Base-by-base conservation (phyloP, 1,139 yeast genomes). In the Yamadazyma aaseri region DNA sequence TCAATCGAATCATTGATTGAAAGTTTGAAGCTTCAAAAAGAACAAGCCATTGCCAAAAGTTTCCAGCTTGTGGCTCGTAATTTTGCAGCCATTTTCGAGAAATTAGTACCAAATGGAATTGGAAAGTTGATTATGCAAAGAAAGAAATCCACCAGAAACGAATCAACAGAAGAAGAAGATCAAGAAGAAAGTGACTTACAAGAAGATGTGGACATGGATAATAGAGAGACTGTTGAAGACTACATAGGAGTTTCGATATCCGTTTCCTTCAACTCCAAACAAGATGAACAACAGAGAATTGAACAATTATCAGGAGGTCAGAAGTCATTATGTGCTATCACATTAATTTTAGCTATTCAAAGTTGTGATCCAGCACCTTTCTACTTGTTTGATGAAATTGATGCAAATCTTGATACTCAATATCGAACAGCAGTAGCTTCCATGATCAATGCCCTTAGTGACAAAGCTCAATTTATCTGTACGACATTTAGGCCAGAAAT, bases 271-370 rank as follows among this genome's bases (percentile, higher is more conserved):
- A 92, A 89, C 53, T 83, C 95, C 11, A 84, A 81, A 48, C 74
- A 74, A 28, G 86, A 89, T 55, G 97, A 89, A 49, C 96, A 86
- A 55, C 87, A 85, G 46, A 72, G 86, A 44, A 84, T 90, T 35
- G 96, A 89, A 56, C 97, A 90, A 53, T 68, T 92, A 20, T 86
- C 96, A 0, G 98, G 98, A 26, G 98, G 98, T 5, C 98, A 92
- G 53, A 92, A 92, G 55, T 86, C 97, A 0, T 65, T 92, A 13
- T 90, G 97, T 68, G 97, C 98, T 2, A 79, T 92, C 47, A 90
- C 97, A 0, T 72, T 92, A 33, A 90, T 92, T 44, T 72, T 92
- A 41, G 97, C 98, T 3, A 87, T 92, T 42, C 98, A 92, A 62
- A 79, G 76, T 54, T 86, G 95, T 47, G 97, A 92, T 49, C 97